Conservation (phyloP, 495 filamentous ascomycete genomes). For the Antarctomyces pellizariae region DNA sequence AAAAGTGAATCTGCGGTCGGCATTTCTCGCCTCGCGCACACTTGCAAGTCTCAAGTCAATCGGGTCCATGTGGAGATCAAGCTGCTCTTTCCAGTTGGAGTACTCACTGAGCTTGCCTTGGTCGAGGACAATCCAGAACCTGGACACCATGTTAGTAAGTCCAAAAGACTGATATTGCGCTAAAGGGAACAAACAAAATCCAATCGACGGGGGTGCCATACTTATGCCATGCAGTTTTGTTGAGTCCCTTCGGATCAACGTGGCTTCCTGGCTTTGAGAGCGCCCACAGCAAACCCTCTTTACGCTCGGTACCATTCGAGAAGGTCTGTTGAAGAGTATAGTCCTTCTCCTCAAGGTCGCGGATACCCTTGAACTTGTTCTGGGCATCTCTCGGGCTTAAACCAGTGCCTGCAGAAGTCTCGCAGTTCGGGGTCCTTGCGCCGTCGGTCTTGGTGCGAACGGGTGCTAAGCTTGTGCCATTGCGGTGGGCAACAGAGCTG, state of each 20-base stretch:
- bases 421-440: slow-evolving; percentile 15
- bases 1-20: slow-evolving; percentile 91
- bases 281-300: slow-evolving; percentile 90
- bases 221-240: slow-evolving; percentile 99
- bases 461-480: too few relatives aligned
- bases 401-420: slow-evolving; percentile 13
- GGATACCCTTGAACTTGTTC: slow-evolving; percentile 62
- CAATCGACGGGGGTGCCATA: slow-evolving; percentile 27
- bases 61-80: slow-evolving; percentile 93
- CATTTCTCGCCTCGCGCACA: slow-evolving; percentile 81
- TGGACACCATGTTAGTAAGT: slow-evolving; percentile 15
- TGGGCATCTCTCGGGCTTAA: slow-evolving; percentile 10
- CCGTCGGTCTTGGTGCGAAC: slow-evolving; percentile 11
- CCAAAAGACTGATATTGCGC: too few relatives aligned
- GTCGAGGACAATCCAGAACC: slow-evolving; percentile 96
- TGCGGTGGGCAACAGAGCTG: slow-evolving; percentile 19
- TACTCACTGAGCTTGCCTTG: slow-evolving; percentile 94
- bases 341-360: slow-evolving; percentile 71
- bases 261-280: slow-evolving; percentile 82
- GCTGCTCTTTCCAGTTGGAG: slow-evolving; percentile 95
- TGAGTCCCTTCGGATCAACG: slow-evolving; percentile 80
- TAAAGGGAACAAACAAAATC: too few relatives aligned
- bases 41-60: slow-evolving; percentile 95
- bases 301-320: slow-evolving; percentile 27
- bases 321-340: slow-evolving; percentile 19